A percentile compares a stretch with the other conserved stretches of the same genome.
Evolutionary conservation across 176 grass and related monocot genomes (phyloP).

Genomic region (Bromus sterilis): DNA sequence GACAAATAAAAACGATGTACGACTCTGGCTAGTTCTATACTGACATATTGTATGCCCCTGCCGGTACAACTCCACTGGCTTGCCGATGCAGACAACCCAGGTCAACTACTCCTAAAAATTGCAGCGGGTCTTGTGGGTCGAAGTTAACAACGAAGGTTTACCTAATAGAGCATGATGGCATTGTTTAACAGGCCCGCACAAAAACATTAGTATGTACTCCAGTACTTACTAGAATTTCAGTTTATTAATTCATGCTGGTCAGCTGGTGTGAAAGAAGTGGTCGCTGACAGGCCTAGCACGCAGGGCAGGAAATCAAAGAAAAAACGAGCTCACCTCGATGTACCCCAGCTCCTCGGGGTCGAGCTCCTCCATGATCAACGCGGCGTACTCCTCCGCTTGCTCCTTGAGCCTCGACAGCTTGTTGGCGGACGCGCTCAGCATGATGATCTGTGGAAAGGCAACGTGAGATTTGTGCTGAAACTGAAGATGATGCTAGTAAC

Average conservation of each 20-base stretch:
- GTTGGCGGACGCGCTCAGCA: constrained; percentile 94
- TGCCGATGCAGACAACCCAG: background rate
- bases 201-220: background rate
- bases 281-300: background rate
- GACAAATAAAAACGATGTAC: constrained; percentile 10
- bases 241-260: background rate
- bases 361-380: constrained; percentile 97
- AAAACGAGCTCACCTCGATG: constrained; percentile 49
- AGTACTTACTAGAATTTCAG: background rate
- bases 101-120: constrained; percentile 31
- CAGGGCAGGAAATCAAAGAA: background rate
- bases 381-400: constrained; percentile 94
- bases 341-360: constrained; percentile 89
- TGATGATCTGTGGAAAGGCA: constrained; percentile 56
- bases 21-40: too few species aligned
- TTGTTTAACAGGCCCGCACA: background rate
- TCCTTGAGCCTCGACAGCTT: constrained; percentile 89
- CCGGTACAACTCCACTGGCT: background rate
- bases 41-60: background rate
- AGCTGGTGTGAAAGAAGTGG: background rate
- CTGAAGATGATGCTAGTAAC: background rate
- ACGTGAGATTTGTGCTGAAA: background rate
- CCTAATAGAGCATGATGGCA: background rate
- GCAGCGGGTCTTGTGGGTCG: background rate
- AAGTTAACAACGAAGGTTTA: background rate